Evolutionary conservation across 1,284 basidiomycete genomes (phyloP).

Genomic region (Moesziomyces globuligerus): DNA sequence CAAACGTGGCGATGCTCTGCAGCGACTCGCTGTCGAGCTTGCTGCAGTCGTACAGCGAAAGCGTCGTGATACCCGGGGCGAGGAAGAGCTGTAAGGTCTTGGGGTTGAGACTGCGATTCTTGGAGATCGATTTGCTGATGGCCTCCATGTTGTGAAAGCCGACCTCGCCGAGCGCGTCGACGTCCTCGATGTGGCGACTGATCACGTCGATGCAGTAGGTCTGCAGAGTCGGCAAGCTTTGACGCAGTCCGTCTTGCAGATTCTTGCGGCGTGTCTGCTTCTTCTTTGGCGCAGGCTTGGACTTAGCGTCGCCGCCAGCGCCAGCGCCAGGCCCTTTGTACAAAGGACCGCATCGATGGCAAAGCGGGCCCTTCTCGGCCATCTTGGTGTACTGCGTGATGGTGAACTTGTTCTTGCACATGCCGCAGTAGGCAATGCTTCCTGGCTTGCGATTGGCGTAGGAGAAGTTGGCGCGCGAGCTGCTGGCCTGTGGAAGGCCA

Average conservation of each 20-base stretch:
- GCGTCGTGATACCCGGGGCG: conserved; percentile 74
- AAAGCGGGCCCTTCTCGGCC: conserved; percentile 40
- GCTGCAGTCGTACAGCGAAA: conserved; percentile 90
- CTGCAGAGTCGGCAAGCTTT: conserved; percentile 75
- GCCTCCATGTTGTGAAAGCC: conserved; percentile 70
- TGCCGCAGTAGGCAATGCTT: conserved; percentile 81
- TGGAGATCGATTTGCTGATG: conserved; percentile 75
- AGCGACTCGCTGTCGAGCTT: conserved; percentile 56
- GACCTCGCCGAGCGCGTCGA: conserved; percentile 89
- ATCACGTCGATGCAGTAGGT: conserved; percentile 87
- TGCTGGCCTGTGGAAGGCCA: conserved; percentile 58
- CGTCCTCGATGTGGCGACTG: conserved; percentile 84
- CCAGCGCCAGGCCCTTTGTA: conserved; percentile 30
- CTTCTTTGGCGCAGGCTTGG: conserved; percentile 37
- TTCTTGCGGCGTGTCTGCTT: conserved; percentile 33
- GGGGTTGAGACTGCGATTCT: conserved; percentile 82
- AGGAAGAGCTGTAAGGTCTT: conserved; percentile 85
- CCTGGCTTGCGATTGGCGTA: conserved; percentile 72
- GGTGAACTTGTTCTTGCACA: conserved; percentile 85
- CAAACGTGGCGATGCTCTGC: conserved; percentile 53
- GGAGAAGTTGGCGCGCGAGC: conserved; percentile 71
- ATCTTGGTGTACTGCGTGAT: conserved; percentile 75
- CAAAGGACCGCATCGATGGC: conserved; percentile 51
- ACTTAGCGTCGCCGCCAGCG: conserved; percentile 17
- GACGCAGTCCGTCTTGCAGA: conserved; percentile 27